These are phyloP conservation scores for Mortierella sp. DNA, from an alignment of 371 early-diverging fungal species.

Conservation along the genomic window DNA sequence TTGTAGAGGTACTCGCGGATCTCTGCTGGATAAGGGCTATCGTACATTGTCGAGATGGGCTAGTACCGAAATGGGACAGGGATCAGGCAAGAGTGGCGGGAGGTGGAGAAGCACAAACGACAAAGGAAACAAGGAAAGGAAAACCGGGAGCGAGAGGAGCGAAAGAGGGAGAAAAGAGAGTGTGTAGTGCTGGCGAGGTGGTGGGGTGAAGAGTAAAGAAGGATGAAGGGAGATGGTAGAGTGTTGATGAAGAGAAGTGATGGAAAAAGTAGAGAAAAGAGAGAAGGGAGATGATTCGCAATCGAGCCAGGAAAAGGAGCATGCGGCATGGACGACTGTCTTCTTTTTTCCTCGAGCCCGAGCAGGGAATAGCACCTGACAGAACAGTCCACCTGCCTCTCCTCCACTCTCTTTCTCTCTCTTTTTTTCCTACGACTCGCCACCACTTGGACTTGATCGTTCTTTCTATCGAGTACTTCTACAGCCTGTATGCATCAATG, in stretches of 20 bases:
- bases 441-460: too few relatives aligned
- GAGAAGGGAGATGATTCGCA: conserved; percentile 1
- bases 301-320: too few relatives aligned
- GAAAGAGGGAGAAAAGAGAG: not conserved
- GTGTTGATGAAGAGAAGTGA: not conserved
- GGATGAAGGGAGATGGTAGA: not conserved
- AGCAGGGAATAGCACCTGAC: too few relatives aligned
- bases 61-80: not conserved
- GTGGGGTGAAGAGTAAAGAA: conserved; percentile 1
- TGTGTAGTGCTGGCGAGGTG: not conserved
- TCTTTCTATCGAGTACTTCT: too few relatives aligned
- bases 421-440: too few relatives aligned
- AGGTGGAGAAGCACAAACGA: not conserved
- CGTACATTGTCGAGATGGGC: conserved; percentile 21
- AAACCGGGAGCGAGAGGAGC: not conserved
- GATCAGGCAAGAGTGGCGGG: too few relatives aligned
- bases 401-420: too few relatives aligned
- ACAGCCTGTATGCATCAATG: too few relatives aligned
- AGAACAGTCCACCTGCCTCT: too few relatives aligned
- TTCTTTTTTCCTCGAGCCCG: too few relatives aligned
- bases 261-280: not conserved
- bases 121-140: not conserved
- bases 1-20: conserved; percentile 72
- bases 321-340: too few relatives aligned
- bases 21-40: conserved; percentile 44